Conservation (phyloP, 441 rosid species). For the Arabidopsis lyrata region DNA sequence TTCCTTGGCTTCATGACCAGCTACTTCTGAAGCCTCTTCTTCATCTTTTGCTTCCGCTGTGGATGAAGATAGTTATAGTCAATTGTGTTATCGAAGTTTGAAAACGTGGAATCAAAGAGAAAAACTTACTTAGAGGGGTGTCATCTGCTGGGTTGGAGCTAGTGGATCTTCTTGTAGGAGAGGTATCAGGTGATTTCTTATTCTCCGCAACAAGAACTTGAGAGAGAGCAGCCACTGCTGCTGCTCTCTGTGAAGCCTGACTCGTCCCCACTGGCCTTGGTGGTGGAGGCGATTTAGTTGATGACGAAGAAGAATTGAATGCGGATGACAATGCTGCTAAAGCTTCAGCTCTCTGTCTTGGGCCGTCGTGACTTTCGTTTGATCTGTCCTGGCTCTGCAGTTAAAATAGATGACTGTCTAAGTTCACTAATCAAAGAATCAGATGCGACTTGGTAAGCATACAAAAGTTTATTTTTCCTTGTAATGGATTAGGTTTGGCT, state of each 20-base stretch:
- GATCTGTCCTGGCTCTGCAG: conserved; percentile 68
- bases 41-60: conserved; percentile 47
- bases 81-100: not conserved
- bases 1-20: conserved; percentile 57
- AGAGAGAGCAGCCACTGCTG: conserved; percentile 99
- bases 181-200: conserved; percentile 65
- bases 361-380: conserved; percentile 75
- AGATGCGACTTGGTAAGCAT: conserved; percentile 4
- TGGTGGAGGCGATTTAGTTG: conserved; percentile 57
- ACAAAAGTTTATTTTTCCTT: not conserved
- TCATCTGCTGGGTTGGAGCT: conserved; percentile 66
- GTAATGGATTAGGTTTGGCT: conserved; percentile 1
- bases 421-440: conserved; percentile 16
- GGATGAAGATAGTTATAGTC: conserved; percentile 29
- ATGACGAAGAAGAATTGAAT: conserved; percentile 65
- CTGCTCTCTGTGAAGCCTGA: conserved; percentile 95
- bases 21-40: conserved; percentile 43
- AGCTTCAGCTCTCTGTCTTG: conserved; percentile 98
- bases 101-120: conserved; percentile 12
- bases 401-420: conserved; percentile 12
- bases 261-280: conserved; percentile 58
- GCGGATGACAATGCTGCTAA: conserved; percentile 94
- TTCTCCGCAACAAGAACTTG: conserved; percentile 92
- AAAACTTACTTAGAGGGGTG: conserved; percentile 55
- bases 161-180: conserved; percentile 64